These are phyloP conservation scores for Geotrichum aggregatum DNA, from an alignment of 1,139 yeast genomes.

Conservation along the genomic window DNA sequence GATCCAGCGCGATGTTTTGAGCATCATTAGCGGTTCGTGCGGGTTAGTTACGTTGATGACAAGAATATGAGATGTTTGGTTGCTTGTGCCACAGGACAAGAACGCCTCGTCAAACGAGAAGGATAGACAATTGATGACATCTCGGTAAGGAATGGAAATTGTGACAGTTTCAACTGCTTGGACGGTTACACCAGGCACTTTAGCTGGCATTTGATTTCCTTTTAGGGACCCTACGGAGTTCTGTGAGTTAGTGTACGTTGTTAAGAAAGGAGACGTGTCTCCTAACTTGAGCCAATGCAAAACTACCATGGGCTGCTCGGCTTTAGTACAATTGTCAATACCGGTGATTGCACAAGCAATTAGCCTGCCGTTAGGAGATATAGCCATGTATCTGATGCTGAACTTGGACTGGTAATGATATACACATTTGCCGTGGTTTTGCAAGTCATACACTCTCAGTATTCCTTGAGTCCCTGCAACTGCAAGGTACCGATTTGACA, in stretches of 20 bases:
- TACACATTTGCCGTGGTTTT: slow-evolving; percentile 55
- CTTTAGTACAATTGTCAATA: slow-evolving; percentile 60
- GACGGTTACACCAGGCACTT: slow-evolving; percentile 10
- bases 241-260: slow-evolving; percentile 5
- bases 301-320: slow-evolving; percentile 76
- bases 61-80: slow-evolving; percentile 76
- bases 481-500: slow-evolving; percentile 58
- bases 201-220: too few relatives aligned
- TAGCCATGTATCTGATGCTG: slow-evolving; percentile 73
- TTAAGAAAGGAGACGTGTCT: slow-evolving; percentile 17
- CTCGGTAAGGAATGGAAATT: slow-evolving; percentile 78
- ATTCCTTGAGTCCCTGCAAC: slow-evolving; percentile 74
- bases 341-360: slow-evolving; percentile 84
- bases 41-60: slow-evolving; percentile 65
- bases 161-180: slow-evolving; percentile 52
- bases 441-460: slow-evolving; percentile 59
- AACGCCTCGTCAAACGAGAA: slow-evolving; percentile 70
- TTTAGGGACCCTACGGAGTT: too few relatives aligned
- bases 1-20: slow-evolving; percentile 57
- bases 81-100: slow-evolving; percentile 74
- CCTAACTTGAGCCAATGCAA: slow-evolving; percentile 47
- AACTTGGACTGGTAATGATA: slow-evolving; percentile 68
- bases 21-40: slow-evolving; percentile 63
- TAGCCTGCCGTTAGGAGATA: slow-evolving; percentile 59
- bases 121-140: slow-evolving; percentile 69